Evolutionary conservation across 306 rosid genomes (phyloP).

Genomic region (Cucumis hystrix): DNA sequence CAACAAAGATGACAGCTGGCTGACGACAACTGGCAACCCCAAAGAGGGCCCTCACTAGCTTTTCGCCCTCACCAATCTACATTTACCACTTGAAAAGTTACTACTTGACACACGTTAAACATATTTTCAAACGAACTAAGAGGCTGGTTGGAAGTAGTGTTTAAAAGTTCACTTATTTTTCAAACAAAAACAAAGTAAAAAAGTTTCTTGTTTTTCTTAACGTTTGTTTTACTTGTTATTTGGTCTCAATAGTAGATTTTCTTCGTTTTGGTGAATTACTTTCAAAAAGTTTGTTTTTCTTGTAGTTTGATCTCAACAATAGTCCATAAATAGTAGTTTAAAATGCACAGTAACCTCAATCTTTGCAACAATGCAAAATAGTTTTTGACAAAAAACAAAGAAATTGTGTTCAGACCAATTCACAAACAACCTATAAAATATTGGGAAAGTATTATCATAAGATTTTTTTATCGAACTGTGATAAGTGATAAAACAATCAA

Average conservation of each 20-base stretch:
- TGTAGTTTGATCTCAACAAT: not conserved
- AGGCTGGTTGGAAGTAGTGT: not conserved
- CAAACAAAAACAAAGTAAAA: not conserved
- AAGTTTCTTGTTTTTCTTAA: too few relatives aligned
- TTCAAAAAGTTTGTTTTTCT: not conserved
- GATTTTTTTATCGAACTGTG: not conserved
- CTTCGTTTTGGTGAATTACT: too few relatives aligned
- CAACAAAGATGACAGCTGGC: conserved; percentile 96
- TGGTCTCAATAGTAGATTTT: not conserved
- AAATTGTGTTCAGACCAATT: not conserved
- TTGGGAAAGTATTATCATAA: not conserved
- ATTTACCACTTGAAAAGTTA: conserved; percentile 6
- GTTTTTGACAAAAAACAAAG: not conserved
- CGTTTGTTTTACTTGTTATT: not conserved
- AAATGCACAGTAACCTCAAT: not conserved
- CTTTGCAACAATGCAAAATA: not conserved
- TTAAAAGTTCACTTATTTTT: not conserved
- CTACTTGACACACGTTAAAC: not conserved
- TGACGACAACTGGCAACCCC: conserved; percentile 98
- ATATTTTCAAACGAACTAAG: not conserved
- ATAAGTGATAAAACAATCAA: not conserved
- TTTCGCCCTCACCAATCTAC: conserved; percentile 98
- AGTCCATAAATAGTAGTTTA: not conserved
- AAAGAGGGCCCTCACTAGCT: conserved; percentile 85
- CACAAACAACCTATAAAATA: not conserved